These are phyloP conservation scores for Arxiozyma bovina DNA, from an alignment of 1,139 yeast species.

Conservation along the genomic window DNA sequence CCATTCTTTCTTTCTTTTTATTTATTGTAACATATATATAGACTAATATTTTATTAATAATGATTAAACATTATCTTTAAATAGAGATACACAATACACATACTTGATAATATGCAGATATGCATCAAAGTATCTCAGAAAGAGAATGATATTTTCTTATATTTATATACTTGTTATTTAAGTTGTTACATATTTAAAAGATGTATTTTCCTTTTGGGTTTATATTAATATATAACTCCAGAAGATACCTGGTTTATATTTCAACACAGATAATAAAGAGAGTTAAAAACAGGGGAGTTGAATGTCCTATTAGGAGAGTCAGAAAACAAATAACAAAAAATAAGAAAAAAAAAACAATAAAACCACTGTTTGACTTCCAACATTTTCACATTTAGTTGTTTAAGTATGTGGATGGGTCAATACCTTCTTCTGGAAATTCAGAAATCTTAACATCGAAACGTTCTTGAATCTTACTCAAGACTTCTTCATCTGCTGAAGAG, in stretches of 20 bases:
- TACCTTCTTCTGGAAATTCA: constrained; percentile 91
- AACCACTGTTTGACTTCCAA: neutral
- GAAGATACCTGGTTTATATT: neutral
- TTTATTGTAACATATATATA: too few species aligned
- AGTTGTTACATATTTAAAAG: neutral
- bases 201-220: neutral
- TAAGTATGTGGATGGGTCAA: constrained; percentile 96
- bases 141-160: neutral
- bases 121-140: neutral
- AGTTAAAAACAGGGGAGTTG: neutral
- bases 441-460: constrained; percentile 80
- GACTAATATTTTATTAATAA: neutral
- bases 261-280: neutral
- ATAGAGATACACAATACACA: neutral
- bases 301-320: neutral
- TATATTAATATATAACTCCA: neutral
- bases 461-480: constrained; percentile 87
- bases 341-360: neutral
- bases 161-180: constrained; percentile 1
- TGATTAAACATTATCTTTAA: neutral
- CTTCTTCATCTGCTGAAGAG: constrained; percentile 78
- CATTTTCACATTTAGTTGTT: constrained; percentile 51
- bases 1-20: neutral
- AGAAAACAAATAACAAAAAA: neutral
- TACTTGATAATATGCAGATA: neutral